Evolutionary conservation across 345 rosid species (phyloP).

Genomic region (Laguncularia racemosa): DNA sequence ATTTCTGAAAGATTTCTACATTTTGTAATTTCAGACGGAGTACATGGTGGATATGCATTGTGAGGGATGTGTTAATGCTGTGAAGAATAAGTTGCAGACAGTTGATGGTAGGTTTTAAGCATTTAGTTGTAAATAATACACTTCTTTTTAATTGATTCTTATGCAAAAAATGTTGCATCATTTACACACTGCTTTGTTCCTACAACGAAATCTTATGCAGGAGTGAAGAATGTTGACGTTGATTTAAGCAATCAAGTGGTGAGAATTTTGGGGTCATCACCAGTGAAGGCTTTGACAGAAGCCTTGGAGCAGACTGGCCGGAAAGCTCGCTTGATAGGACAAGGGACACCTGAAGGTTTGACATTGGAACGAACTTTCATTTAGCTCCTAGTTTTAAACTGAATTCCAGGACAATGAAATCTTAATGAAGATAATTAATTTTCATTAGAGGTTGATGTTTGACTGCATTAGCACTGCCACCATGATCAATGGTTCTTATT

Average conservation of each 20-base stretch:
- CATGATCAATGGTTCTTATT: not conserved
- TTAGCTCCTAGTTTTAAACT: not conserved
- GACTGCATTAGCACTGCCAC: too few species aligned
- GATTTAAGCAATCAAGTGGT: conserved; percentile 84
- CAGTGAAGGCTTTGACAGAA: conserved; percentile 67
- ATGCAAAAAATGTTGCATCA: not conserved
- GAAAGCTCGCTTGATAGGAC: conserved; percentile 83
- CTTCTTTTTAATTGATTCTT: not conserved
- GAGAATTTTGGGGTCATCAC: conserved; percentile 65
- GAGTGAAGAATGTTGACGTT: conserved; percentile 78
- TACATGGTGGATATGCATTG: conserved; percentile 98
- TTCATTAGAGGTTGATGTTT: too few species aligned
- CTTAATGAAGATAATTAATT: not conserved
- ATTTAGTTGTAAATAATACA: not conserved
- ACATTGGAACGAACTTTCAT: not conserved
- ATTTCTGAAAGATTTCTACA: not conserved
- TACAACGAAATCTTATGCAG: conserved; percentile 23
- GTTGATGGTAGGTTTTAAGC: conserved; percentile 45
- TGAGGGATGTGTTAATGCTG: conserved; percentile 77
- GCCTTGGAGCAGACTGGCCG: conserved; percentile 86
- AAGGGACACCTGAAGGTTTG: conserved; percentile 92
- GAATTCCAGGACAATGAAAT: not conserved
- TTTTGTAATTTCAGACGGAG: conserved; percentile 50
- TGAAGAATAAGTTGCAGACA: conserved; percentile 63
- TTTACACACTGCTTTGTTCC: not conserved